A percentile compares a stretch with the other conserved stretches of the same genome.
These are phyloP conservation scores for Henckelia pumila DNA, from an alignment of 257 asterid genomes.

Conservation along the genomic window DNA sequence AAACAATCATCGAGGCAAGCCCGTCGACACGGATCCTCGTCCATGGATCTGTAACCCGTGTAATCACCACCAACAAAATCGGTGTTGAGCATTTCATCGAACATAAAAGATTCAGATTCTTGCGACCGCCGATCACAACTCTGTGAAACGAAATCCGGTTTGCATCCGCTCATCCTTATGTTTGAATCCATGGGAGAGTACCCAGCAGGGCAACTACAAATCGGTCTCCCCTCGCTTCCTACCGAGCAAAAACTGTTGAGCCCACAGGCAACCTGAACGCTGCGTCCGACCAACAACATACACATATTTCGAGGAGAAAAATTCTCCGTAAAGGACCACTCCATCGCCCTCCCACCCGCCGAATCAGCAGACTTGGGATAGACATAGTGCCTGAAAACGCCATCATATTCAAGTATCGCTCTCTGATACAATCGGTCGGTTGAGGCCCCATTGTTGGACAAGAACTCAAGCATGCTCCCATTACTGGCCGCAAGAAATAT, in stretches of 20 bases:
- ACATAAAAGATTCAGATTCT: background rate
- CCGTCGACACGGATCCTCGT: conserved; percentile 21
- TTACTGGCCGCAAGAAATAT: conserved; percentile 21
- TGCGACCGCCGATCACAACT: background rate
- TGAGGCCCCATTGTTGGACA: background rate
- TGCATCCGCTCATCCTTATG: conserved; percentile 7
- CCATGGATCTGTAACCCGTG: background rate
- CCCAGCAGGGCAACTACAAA: background rate
- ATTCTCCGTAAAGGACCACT: conserved; percentile 21
- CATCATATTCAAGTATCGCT: too few relatives aligned
- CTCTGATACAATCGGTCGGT: background rate
- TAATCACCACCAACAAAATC: background rate
- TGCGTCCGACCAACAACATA: background rate
- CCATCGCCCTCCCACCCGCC: too few relatives aligned
- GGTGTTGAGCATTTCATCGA: background rate
- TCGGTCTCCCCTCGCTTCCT: background rate
- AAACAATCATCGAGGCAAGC: conserved; percentile 41
- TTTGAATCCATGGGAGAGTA: background rate
- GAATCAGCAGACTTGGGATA: too few relatives aligned
- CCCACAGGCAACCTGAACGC: conserved; percentile 25
- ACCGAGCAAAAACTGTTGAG: conserved; percentile 18
- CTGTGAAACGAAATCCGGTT: background rate
- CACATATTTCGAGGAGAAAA: conserved; percentile 31
- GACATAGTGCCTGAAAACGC: too few relatives aligned
- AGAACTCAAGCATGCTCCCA: background rate